Evolutionary conservation across 305 asterid species (phyloP), one percentile per base, ranked within the genome.

Genomic region (Solanum hybrid): DNA sequence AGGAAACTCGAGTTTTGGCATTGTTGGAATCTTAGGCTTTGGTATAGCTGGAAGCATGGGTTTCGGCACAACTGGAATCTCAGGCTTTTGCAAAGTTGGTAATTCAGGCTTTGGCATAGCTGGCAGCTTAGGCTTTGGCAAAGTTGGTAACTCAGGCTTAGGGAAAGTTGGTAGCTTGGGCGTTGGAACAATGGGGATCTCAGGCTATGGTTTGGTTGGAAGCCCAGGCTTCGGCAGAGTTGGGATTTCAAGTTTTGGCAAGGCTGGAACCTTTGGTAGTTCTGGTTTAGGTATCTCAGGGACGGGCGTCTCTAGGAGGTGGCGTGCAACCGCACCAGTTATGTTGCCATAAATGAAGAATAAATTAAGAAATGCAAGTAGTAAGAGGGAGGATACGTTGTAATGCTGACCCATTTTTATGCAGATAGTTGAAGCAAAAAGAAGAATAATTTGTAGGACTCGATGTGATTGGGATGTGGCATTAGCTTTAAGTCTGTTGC

Each of bases 281-380:
- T 88, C 91, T 2, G 89, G 91, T 31, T 90, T 91, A 26, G 90
- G 90, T 4, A 90, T 79, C 70, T 87, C 51, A 4, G 38, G 79
- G 15, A 37, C 27, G 11, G 91, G 91, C 11, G 82, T 36, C 79
- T 91, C 94, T 20, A 91, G 80, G 79, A 91, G 93, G 37, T 57
- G 91, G 15, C 92, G 92, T 5, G 93, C 73, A 14, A 36, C 11
- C 12, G 38, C 73, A 2, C 38, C 72, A 41, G 72, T 26, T 41
- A 82, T 27, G 37, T 9, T 20, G 17, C 73, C 72, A 27, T 82
- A 5, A 10, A 82, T 41, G 72, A 41, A 82, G 15, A 29, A 82
- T 20, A 82, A 27, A 29, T 82, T 41, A 34, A 82, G 38, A 82
- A 41, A 82, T 82, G 73, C 37, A 41, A 41, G 10, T 17, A 82